phyloP scores from a whole-genome alignment of 2,329 filamentous ascomycete genomes.

The Aspergillus candidus region DNA sequence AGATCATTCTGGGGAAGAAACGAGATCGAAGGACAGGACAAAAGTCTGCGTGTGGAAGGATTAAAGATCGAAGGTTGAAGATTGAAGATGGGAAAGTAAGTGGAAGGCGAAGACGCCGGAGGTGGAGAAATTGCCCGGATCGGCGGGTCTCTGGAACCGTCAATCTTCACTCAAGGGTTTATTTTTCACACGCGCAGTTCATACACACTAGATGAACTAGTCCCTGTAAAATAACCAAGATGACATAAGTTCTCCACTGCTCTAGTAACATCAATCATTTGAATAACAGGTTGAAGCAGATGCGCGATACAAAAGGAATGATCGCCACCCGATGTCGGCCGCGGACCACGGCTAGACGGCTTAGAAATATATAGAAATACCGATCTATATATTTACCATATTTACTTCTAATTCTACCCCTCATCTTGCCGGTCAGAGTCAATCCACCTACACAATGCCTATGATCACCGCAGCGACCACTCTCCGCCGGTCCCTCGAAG shows the following conservation, averaged over 20 bases:
- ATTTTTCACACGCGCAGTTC: background rate
- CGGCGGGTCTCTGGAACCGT: slow-evolving; percentile 1
- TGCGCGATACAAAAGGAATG: no score
- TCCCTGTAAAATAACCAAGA: no score
- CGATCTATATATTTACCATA: no score
- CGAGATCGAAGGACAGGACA: slow-evolving; percentile 1
- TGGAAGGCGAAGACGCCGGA: background rate
- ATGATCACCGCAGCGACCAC: slow-evolving; percentile 24
- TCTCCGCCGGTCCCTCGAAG: slow-evolving; percentile 28
- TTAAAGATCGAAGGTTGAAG: slow-evolving; percentile 8
- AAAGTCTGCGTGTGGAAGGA: slow-evolving; percentile 6
- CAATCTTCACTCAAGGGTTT: background rate
- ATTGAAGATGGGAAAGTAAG: slow-evolving; percentile 4
- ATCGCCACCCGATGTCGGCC: no score
- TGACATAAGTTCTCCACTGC: no score
- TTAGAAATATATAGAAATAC: no score
- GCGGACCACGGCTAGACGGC: no score
- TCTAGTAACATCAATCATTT: no score
- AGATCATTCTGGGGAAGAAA: slow-evolving; percentile 1
- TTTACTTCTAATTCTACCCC: no score
- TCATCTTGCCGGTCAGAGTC: background rate
- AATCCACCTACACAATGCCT: slow-evolving; percentile 13
- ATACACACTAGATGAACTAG: no score
- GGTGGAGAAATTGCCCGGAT: slow-evolving; percentile 2
- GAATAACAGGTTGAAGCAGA: no score